A percentile compares a stretch with the other conserved stretches of the same genome.
Conservation (phyloP, 2,329 filamentous ascomycete genomes). For the Diaporthe ampelina region DNA sequence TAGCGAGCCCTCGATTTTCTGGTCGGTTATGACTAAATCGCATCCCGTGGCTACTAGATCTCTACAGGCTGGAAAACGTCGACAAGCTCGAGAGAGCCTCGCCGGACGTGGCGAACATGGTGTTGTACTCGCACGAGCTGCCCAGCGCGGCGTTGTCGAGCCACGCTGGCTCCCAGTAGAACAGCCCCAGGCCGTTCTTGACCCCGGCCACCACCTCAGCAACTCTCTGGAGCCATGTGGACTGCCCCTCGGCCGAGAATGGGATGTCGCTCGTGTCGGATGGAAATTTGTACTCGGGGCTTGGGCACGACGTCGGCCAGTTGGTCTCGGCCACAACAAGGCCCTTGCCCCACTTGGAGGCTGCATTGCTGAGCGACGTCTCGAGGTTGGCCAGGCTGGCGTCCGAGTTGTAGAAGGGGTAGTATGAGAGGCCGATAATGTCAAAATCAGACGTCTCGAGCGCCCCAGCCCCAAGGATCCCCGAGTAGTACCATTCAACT, state of each 20-base stretch:
- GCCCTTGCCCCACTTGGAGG: conserved; percentile 72
- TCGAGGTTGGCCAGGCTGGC: conserved; percentile 72
- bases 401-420: conserved; percentile 75
- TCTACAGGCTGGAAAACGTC: conserved; percentile 34
- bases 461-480: conserved; percentile 65
- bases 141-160: conserved; percentile 75
- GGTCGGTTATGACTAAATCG: too few species aligned
- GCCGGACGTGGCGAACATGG: conserved; percentile 40
- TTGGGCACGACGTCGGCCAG: conserved; percentile 76
- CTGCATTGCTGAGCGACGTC: conserved; percentile 70
- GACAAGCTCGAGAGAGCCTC: conserved; percentile 39
- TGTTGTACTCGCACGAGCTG: conserved; percentile 74
- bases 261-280: conserved; percentile 72
- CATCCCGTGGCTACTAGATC: neutral
- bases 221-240: conserved; percentile 71
- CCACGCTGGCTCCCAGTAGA: conserved; percentile 84
- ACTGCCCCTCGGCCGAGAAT: conserved; percentile 74
- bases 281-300: conserved; percentile 71
- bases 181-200: conserved; percentile 70
- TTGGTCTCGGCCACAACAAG: conserved; percentile 79
- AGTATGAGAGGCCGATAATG: conserved; percentile 80
- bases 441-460: conserved; percentile 72
- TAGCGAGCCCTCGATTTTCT: too few species aligned
- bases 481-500: conserved; percentile 73
- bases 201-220: conserved; percentile 68